phyloP scores from a whole-genome alignment of 352 stramenopile genomes.

The Phytopythium montanum region DNA sequence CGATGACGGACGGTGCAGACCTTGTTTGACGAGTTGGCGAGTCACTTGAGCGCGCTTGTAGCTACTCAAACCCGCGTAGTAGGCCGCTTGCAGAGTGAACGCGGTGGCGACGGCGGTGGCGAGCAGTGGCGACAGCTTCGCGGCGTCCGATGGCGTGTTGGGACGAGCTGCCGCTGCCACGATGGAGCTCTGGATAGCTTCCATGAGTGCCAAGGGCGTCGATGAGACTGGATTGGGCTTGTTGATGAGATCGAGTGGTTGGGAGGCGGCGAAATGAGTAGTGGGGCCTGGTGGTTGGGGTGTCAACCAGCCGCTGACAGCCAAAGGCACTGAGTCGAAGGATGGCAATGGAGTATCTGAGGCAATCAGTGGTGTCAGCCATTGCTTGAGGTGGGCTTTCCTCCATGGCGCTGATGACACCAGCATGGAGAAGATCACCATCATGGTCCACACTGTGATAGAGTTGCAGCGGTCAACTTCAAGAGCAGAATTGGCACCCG shows the following conservation, averaged over 20 bases:
- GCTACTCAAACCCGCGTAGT: background rate
- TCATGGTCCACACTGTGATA: no score
- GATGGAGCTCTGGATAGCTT: background rate
- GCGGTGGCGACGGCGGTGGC: background rate
- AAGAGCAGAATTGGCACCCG: no score
- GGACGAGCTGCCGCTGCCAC: background rate
- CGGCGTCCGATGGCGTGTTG: background rate
- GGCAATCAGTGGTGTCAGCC: background rate
- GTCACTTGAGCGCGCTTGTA: background rate
- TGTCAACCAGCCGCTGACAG: background rate
- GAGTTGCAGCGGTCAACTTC: no score
- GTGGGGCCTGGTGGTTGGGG: background rate
- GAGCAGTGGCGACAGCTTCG: background rate
- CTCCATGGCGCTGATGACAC: no score
- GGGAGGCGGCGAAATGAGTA: background rate
- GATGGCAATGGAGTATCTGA: background rate
- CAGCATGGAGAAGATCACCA: no score
- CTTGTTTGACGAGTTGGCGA: background rate
- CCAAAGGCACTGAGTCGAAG: background rate
- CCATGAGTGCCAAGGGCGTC: background rate
- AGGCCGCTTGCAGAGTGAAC: background rate
- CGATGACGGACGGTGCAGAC: constrained; percentile 5
- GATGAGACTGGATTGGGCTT: background rate
- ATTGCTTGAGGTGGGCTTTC: no score
- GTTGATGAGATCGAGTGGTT: no score